Base-by-base conservation (phyloP, 1,284 basidiomycete genomes). In the Moesziomyces antarcticus region DNA sequence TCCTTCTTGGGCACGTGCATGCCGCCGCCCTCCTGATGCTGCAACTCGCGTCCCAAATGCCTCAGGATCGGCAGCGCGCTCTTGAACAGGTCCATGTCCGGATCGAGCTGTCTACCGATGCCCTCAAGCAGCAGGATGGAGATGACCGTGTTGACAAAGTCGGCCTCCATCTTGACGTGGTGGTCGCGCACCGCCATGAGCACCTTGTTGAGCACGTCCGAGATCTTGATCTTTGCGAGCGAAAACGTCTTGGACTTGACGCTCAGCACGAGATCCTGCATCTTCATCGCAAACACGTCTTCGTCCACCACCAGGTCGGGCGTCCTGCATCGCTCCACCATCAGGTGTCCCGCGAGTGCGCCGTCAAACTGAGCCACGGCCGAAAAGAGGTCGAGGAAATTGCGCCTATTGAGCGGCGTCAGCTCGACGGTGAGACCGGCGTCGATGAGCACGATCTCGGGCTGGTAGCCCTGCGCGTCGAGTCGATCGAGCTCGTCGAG, bases 141-240 rank as follows among this genome's bases (percentile, higher is more conserved):
- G 67, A 99, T 92, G 52, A 99, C 94, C 0, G 97, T 99, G 84
- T 99, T 98, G 79, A 99, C 91, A 82, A 99, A 99, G 84, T 99
- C 97, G 14, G 91, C 93, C 85, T 99, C 96, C 90, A 99, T 92
- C 88, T 95, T 97, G 76, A 99, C 97, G 82, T 97, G 97, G 84
- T 98, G 95, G 73, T 90, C 88, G 52, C 94, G 86, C 1, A 99
- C 94, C n/a, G 91, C 90, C 76, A 87, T 89, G 46, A 99, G 86
- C 9, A 97, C 95, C 73, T 96, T 91, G 7, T 89, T 91, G 43
- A 98, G 87, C 72, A 99, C 90, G 83, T 99, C 95, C 27, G 92
- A 92, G 62, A 99, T 97, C 85, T 93, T 94, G 86, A 99, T 94
- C 83, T 93, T 91, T 14, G 93, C 94, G 5, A 99, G 88, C 24